Conservation (phyloP, 345 rosid genomes). For the Capsella bursapastoris region DNA sequence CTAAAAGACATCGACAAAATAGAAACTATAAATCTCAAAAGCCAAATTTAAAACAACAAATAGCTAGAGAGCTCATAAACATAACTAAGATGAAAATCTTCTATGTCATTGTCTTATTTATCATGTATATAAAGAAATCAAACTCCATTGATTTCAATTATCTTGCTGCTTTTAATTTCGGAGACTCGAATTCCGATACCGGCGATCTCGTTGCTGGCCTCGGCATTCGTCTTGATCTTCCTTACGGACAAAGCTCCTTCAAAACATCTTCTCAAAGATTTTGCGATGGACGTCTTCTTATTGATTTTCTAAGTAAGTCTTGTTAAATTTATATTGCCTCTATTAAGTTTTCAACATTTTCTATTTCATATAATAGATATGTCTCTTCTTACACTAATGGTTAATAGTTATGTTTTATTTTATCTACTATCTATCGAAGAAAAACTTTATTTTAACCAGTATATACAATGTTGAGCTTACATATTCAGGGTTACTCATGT, state of each 20-base stretch:
- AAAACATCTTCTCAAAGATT: slow-evolving; percentile 59
- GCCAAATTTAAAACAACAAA: neutral
- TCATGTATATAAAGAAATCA: slow-evolving; percentile 15
- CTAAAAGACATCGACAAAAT: neutral
- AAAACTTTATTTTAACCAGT: neutral
- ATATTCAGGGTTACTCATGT: too few relatives aligned
- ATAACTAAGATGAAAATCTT: slow-evolving; percentile 26
- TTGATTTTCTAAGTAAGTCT: slow-evolving; percentile 62
- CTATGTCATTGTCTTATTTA: slow-evolving; percentile 9
- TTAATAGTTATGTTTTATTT: neutral
- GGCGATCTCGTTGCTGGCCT: slow-evolving; percentile 59
- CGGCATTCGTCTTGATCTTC: slow-evolving; percentile 52
- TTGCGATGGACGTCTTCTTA: slow-evolving; percentile 67
- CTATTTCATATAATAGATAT: neutral
- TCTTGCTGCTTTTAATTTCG: slow-evolving; percentile 65
- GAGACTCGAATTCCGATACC: slow-evolving; percentile 79
- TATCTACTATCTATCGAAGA: neutral
- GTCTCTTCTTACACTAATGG: neutral
- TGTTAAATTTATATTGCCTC: neutral
- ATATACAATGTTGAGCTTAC: neutral
- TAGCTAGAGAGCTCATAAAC: neutral
- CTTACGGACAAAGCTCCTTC: slow-evolving; percentile 59
- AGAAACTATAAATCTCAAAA: slow-evolving; percentile 17
- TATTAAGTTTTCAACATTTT: neutral
- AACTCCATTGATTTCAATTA: slow-evolving; percentile 50